Evolutionary conservation across 163 green algal genomes (phyloP), one percentile per base, ranked within the genome.

Genomic region (Coccomyxa subellipsoidea): DNA sequence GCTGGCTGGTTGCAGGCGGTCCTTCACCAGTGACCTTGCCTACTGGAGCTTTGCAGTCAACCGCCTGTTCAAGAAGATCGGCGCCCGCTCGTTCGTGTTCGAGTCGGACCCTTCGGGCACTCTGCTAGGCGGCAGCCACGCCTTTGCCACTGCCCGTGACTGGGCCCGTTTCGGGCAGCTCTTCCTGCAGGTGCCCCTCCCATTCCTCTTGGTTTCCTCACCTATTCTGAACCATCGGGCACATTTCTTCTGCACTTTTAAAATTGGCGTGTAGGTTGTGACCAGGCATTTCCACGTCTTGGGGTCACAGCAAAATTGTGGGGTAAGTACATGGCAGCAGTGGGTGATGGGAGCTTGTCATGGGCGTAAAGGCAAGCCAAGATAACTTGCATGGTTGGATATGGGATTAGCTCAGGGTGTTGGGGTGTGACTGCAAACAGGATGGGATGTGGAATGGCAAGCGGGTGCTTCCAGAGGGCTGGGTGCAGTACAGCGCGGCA

Each of bases 31-130:
- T 27, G 77, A 81, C 40, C 27, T 31, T 8, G 40, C 40, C 2
- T 81, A 81, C 77, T 81, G 77, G 77, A 81, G 77, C 77, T 81
- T 72, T 40, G 35, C 77, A 8, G 18, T 38, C n/a, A 81, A 72
- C 77, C 40, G 47, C 2, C 40, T 81, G 3, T 72, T 73, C 77
- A 81, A 81, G 77, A 31, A 32, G 23, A 72, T 81, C 18, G 77
- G 77, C 15, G 77, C 40, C 12, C n/a, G 18, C 23, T 75, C 47
- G 0, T 75, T 81, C 31, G 31, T 32, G 18, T 54, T 81, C 18
- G 29, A 73, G 32, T 7, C 53, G 40, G 77, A 81, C 40, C 27
- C n/a, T 18, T 47, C 35, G 40, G 77, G 77, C 31, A 81, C 77
- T 1, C 35, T 81, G 12, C 27, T 53, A 32, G 77, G 40, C 31